A percentile compares a stretch with the other conserved stretches of the same genome.
Conservation (phyloP, 352 stramenopile genomes). For the Phytopythium litorale region DNA sequence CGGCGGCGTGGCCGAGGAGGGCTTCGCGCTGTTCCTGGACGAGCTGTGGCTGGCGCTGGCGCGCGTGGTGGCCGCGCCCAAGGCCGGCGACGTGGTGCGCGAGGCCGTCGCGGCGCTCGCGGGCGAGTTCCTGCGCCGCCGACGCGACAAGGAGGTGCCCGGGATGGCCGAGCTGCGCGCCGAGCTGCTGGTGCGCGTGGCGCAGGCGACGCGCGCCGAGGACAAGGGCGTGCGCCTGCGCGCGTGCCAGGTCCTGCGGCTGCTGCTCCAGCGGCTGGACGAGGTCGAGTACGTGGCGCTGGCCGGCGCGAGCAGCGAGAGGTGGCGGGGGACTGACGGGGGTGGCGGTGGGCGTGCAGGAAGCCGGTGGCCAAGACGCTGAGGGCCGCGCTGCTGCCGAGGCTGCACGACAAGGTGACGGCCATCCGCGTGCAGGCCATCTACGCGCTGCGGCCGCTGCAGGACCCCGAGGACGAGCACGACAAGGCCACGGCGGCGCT, state of each 20-base stretch:
- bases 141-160: constrained; percentile 17
- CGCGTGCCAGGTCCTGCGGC: constrained; percentile 58
- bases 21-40: constrained; percentile 56
- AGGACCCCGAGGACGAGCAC: constrained; percentile 30
- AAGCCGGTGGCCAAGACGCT: constrained; percentile 33
- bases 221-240: constrained; percentile 53
- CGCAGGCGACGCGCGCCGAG: constrained; percentile 52
- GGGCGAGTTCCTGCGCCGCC: constrained; percentile 37
- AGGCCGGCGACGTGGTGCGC: constrained; percentile 38
- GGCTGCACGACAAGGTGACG: constrained; percentile 62
- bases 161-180: constrained; percentile 17
- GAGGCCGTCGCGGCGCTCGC: constrained; percentile 48
- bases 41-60: constrained; percentile 54
- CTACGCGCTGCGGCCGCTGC: constrained; percentile 55
- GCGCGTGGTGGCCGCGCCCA: constrained; percentile 42
- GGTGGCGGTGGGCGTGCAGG: constrained; percentile 14
- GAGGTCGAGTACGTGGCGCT: constrained; percentile 47
- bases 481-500: constrained; percentile 47
- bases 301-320: too few relatives aligned
- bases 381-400: constrained; percentile 34
- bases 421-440: constrained; percentile 57
- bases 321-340: too few relatives aligned
- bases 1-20: constrained; percentile 37
- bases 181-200: constrained; percentile 42
- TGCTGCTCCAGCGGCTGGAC: constrained; percentile 50